Evolutionary conservation across 345 rosid species (phyloP), one percentile per base, ranked within the genome.

Genomic region (Bruguiera sexangula): DNA sequence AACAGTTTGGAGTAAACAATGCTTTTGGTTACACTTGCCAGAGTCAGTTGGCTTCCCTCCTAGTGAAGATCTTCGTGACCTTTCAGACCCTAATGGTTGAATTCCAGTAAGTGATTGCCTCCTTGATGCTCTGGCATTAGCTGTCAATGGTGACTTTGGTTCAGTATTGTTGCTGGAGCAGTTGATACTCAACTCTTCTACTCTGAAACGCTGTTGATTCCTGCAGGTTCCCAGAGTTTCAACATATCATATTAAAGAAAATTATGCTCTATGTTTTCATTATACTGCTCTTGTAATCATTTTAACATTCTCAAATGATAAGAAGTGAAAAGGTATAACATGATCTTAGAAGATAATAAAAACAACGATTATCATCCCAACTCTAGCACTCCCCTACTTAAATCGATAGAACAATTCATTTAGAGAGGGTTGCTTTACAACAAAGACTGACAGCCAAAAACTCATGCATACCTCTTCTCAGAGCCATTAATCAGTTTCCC

Each of bases 401-500:
- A 43, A 43, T 43, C 3, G 50, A 11, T 43, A 15, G 50, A 43
- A 43, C 15, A 11, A 11, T 9, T 39, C 15, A 39, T 39, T 2
- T 37, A 37, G 46, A 6, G 37, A 37, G 0, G 9, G 43, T 11
- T 39, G 48, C 16, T 11, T 3, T 43, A 13, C 16, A 3, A 13
- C 50, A 43, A 43, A 15, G 50, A 43, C 50, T 43, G 50, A 36
- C 52, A 21, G 29, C 31, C 5, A 63, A 63, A 32, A 26, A 8
- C 46, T 16, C 5, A 22, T 36, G 8, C 78, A 29, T 77, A 90
- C 98, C 96, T 84, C 80, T 84, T 95, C 70, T 95, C 96, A 11
- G 91, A 82, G 51, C 96, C 96, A 79, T 80, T 88, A 55, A 92
- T 90, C 63, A 95, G 81, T 77, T 90, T 92, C 70, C 96, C 98